These are phyloP conservation scores for Pleurotus giganteus DNA, from an alignment of 768 basidiomycete genomes.

Conservation along the genomic window DNA sequence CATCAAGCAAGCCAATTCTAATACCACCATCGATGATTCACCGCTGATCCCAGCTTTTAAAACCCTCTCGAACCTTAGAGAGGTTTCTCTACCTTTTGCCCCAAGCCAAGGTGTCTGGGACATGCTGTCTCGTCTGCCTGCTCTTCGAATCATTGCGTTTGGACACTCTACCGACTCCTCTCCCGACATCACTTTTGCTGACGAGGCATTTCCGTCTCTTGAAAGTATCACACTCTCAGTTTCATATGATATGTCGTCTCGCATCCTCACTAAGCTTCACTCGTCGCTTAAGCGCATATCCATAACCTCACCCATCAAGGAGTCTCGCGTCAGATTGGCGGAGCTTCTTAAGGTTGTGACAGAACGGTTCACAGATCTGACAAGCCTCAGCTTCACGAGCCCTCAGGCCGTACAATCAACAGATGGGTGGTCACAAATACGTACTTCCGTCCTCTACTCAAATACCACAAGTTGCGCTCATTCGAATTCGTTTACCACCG, in stretches of 20 bases:
- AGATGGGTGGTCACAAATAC: slow-evolving; percentile 14
- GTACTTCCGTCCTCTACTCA: slow-evolving; percentile 16
- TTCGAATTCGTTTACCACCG: slow-evolving; percentile 38
- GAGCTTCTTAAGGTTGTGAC: slow-evolving; percentile 42
- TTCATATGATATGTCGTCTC: slow-evolving; percentile 37
- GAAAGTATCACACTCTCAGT: slow-evolving; percentile 49
- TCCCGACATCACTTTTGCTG: slow-evolving; percentile 39
- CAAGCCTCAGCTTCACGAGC: slow-evolving; percentile 21
- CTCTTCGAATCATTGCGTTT: slow-evolving; percentile 49
- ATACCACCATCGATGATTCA: slow-evolving; percentile 36
- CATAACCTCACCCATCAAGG: slow-evolving; percentile 45
- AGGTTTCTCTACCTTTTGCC: slow-evolving; percentile 47
- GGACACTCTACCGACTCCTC: slow-evolving; percentile 52
- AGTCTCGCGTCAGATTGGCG: slow-evolving; percentile 38
- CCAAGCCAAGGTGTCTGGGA: slow-evolving; percentile 45
- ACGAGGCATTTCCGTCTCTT: slow-evolving; percentile 52
- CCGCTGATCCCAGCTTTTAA: slow-evolving; percentile 37
- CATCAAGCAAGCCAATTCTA: slow-evolving; percentile 38
- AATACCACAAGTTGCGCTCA: slow-evolving; percentile 11
- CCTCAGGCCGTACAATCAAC: not conserved
- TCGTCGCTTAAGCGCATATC: slow-evolving; percentile 45
- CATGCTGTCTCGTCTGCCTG: slow-evolving; percentile 37
- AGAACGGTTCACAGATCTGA: too few species aligned
- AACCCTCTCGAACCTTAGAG: slow-evolving; percentile 41
- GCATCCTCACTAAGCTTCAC: slow-evolving; percentile 49